These are phyloP conservation scores for Candida parachauliodes DNA, from an alignment of 805 yeast species.

Conservation along the genomic window DNA sequence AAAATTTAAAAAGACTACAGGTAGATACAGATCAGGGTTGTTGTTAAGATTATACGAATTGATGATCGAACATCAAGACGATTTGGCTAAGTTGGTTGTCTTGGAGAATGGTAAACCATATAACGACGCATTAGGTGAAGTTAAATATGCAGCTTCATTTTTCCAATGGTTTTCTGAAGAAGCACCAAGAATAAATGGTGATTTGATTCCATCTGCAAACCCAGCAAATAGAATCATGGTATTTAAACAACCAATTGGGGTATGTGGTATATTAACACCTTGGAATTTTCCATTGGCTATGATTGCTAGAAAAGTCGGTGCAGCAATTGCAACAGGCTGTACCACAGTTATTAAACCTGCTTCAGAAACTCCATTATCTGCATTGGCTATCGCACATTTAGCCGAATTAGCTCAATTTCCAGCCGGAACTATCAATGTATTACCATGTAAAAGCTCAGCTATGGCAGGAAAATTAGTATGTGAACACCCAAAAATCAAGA, in stretches of 20 bases:
- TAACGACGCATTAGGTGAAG: constrained; percentile 71
- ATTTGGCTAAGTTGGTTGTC: constrained; percentile 61
- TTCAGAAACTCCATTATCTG: constrained; percentile 69
- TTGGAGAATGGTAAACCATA: constrained; percentile 74
- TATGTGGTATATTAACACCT: constrained; percentile 74
- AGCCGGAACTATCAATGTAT: constrained; percentile 61
- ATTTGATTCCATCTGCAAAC: constrained; percentile 53
- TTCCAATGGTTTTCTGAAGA: constrained; percentile 89
- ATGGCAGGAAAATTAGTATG: constrained; percentile 52
- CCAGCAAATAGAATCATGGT: constrained; percentile 51
- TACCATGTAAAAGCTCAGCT: constrained; percentile 47
- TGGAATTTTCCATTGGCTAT: constrained; percentile 85
- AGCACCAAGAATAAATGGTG: constrained; percentile 72
- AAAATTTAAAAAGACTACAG: constrained; percentile 49
- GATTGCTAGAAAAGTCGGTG: constrained; percentile 72
- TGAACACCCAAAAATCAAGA: constrained; percentile 43
- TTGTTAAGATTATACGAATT: constrained; percentile 51
- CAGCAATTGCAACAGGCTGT: constrained; percentile 79
- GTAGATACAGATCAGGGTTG: constrained; percentile 52
- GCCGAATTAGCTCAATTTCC: constrained; percentile 70
- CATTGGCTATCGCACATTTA: constrained; percentile 61
- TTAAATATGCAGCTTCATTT: constrained; percentile 65
- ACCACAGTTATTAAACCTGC: constrained; percentile 77
- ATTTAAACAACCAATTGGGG: constrained; percentile 74
- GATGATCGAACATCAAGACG: constrained; percentile 56